These are phyloP conservation scores for Coemansia sp. DNA, from an alignment of 192 early-diverging fungal species.

Conservation along the genomic window DNA sequence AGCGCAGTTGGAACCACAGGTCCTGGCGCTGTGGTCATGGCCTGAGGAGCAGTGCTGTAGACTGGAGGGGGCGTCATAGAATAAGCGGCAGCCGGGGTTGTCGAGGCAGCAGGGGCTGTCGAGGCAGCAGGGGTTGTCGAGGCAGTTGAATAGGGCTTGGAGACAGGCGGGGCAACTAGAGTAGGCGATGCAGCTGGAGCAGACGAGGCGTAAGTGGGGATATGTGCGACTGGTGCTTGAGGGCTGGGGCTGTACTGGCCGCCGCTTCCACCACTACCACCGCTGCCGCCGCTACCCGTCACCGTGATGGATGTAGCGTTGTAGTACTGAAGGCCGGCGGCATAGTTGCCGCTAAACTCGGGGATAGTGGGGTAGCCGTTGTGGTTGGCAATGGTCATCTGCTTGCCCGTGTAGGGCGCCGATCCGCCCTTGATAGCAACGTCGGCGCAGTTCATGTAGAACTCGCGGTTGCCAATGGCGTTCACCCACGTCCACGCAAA, in stretches of 20 bases:
- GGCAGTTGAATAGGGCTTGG: neutral
- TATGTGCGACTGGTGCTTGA: neutral
- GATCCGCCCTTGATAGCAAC: slow-evolving; percentile 56
- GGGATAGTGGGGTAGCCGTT: slow-evolving; percentile 52
- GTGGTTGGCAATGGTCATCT: slow-evolving; percentile 58
- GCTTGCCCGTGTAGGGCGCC: slow-evolving; percentile 46
- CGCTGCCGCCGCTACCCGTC: no score
- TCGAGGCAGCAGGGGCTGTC: no score
- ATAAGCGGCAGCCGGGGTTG: neutral
- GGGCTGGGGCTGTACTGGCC: neutral
- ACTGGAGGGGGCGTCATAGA: neutral
- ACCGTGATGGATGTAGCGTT: slow-evolving; percentile 12
- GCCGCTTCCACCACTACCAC: neutral
- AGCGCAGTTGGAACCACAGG: neutral
- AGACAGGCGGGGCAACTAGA: neutral
- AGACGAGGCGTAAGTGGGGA: neutral
- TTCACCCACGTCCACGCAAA: slow-evolving; percentile 73
- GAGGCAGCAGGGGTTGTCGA: neutral
- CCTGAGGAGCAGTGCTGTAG: neutral
- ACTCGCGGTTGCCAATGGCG: slow-evolving; percentile 67
- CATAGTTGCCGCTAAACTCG: slow-evolving; percentile 49
- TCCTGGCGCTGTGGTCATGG: neutral
- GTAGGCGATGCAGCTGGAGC: neutral
- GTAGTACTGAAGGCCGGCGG: slow-evolving; percentile 33
- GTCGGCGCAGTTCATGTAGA: slow-evolving; percentile 73